Base-by-base conservation (phyloP, 345 rosid genomes). In the Luvunga scandens region DNA sequence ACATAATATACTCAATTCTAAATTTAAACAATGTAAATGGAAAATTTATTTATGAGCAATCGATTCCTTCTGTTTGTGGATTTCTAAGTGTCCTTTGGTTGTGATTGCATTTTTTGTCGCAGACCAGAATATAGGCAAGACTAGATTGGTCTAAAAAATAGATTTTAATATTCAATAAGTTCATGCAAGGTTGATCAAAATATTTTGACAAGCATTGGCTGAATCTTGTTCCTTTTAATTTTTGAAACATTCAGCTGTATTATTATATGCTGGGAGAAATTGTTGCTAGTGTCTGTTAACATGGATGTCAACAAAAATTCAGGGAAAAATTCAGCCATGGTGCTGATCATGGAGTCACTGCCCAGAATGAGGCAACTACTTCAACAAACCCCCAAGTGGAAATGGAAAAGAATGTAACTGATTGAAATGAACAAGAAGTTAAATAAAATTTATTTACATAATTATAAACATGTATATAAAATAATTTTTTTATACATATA, bases 251-350 rank as follows among this genome's bases (percentile, higher is more conserved):
- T 66, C 24, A 21, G 24, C 69, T 31, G 25, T 36, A 66, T 9
- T 21, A 18, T 21, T 21, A 7, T 9, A 22, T 21, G 21, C 39
- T 21, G 24, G 45, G 48, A 66, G 48, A 34, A 66, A 34, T 33
- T 66, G 27, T 24, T 9, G 9, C 25, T 27, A 19, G 9, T 21
- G n/a, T 56, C 25, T 30, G 27, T 77, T 72, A 9, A 71, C 39
- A 3, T 25, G 25, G 22, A 30, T 12, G 33, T 9, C 73, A 10
- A 59, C n/a, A 69, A 28, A 59, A 61, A 63, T 87, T 65, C 81
- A 93, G 95, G 84, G 91, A 78, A 79, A 91, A 86, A 66, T 84
- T 90, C 75, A 83, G 80, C 66, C 30, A 80, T 34, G 82, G 79
- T 18, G 27, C 64, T 75, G 85, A 85, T 39, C 84, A 76, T n/a